Evolutionary conservation across 2,329 filamentous ascomycete species (phyloP).

Genomic region (Orbilia brochopaga): DNA sequence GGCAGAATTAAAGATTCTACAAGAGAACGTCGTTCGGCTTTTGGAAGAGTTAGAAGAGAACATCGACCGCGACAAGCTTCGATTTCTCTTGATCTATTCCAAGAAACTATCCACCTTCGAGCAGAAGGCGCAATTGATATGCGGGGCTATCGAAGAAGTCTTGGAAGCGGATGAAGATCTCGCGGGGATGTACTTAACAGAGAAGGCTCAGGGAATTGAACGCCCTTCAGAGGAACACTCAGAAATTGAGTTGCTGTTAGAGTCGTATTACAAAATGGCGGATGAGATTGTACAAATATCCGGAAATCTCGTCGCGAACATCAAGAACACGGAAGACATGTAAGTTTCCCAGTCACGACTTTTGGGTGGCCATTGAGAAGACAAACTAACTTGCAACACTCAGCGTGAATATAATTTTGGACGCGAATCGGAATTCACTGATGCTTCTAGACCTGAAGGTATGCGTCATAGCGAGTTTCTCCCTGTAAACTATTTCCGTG

Average conservation of each 20-base stretch:
- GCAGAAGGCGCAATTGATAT: constrained; percentile 90
- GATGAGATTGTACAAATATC: constrained; percentile 98
- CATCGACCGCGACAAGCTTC: constrained; percentile 91
- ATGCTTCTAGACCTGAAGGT: constrained; percentile 92
- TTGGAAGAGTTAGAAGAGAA: constrained; percentile 92
- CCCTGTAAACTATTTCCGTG: no score
- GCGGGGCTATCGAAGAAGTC: constrained; percentile 92
- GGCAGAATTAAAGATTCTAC: constrained; percentile 90
- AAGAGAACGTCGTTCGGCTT: constrained; percentile 88
- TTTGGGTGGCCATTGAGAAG: background rate
- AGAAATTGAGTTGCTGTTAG: constrained; percentile 93
- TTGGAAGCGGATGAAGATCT: constrained; percentile 96
- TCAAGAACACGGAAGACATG: constrained; percentile 98
- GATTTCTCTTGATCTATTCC: constrained; percentile 87
- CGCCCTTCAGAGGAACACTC: constrained; percentile 86
- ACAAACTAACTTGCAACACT: constrained; percentile 13
- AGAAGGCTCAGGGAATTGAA: constrained; percentile 76
- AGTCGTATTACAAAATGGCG: constrained; percentile 96
- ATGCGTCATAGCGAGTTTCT: no score
- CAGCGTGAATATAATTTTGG: constrained; percentile 92
- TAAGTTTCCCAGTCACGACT: constrained; percentile 63
- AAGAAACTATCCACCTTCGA: constrained; percentile 97
- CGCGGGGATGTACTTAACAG: constrained; percentile 91
- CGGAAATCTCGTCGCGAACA: constrained; percentile 88
- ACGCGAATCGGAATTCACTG: constrained; percentile 95